These are phyloP conservation scores for Nasturtium officinale DNA, from an alignment of 345 rosid species.

Conservation along the genomic window DNA sequence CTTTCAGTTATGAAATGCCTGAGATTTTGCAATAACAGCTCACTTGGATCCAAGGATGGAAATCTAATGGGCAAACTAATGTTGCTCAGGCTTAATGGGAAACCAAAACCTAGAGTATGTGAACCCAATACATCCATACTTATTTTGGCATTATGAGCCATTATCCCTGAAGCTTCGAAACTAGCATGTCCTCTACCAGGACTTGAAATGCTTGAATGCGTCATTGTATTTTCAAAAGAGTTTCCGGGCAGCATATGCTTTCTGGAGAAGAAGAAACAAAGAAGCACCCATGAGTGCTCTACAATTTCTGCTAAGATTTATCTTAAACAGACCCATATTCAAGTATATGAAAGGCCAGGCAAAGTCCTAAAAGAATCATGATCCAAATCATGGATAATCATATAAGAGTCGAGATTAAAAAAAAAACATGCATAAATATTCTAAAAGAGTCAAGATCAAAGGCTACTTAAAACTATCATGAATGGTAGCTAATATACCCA, in stretches of 20 bases:
- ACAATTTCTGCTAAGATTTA: slow-evolving; percentile 30
- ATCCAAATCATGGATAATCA: background rate
- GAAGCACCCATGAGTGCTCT: slow-evolving; percentile 41
- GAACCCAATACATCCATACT: slow-evolving; percentile 56
- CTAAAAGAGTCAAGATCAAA: slow-evolving; percentile 18
- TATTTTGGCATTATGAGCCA: slow-evolving; percentile 42
- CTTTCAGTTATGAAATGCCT: slow-evolving; percentile 76
- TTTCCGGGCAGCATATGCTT: slow-evolving; percentile 56
- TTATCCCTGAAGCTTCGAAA: slow-evolving; percentile 52
- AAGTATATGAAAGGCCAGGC: slow-evolving; percentile 5
- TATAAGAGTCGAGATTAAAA: background rate
- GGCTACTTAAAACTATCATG: slow-evolving; percentile 5
- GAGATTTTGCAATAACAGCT: slow-evolving; percentile 73
- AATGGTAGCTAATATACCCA: slow-evolving; percentile 5
- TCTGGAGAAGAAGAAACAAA: slow-evolving; percentile 58
- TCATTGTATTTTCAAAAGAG: slow-evolving; percentile 55
- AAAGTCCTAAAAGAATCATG: slow-evolving; percentile 14
- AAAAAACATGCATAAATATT: slow-evolving; percentile 3
- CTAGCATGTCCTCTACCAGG: slow-evolving; percentile 54
- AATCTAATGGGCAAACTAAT: slow-evolving; percentile 52
- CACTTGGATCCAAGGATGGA: slow-evolving; percentile 63
- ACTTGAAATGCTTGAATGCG: slow-evolving; percentile 49
- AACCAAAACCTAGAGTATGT: slow-evolving; percentile 51
- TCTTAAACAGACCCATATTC: slow-evolving; percentile 10
- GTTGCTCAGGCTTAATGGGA: slow-evolving; percentile 52